Evolutionary conservation across 306 rosid genomes (phyloP), one percentile per base, ranked within the genome.

Genomic region (Prunus padus): DNA sequence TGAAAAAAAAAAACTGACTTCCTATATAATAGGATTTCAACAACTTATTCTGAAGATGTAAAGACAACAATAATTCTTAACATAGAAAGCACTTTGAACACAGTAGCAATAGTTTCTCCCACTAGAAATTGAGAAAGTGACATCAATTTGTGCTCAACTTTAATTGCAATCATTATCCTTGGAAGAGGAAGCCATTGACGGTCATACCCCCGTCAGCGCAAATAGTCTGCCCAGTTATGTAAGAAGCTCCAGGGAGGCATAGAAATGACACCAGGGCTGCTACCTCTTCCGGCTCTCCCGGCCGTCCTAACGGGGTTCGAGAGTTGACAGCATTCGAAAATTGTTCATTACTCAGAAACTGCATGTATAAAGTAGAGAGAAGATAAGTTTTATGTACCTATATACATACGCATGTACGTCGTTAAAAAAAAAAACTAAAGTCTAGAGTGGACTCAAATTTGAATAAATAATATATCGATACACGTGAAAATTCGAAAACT

Each of bases 191-290:
- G 8, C 88, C 72, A 71, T 69, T 80, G 67, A 74, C 73, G 0
- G 81, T 46, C 42, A 78, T 3, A 4, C 87, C 85, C 16, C 82
- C 81, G 37, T 81, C 83, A 4, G 65, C 59, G 47, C 83, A 63
- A 15, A 84, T 69, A 7, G 72, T 81, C 37, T 84, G 85, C 4
- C 85, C 85, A 4, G 82, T 80, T 18, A 77, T 74, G 62, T 73
- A 84, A 5, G 87, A 80, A 11, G 87, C 84, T 5, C 83, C 77
- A 5, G 89, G 89, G 44, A 85, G 67, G 69, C 87, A 85, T 1
- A 85, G 78, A 71, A 85, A 83, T 11, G 86, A 84, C 49, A 88
- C 88, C 80, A 85, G 31, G 0, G 83, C 82, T 6, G 89, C 83
- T 42, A 88, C 86, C 33, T 86, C 83, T 4, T 76, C 68, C 11